A percentile compares a stretch with the other conserved stretches of the same genome.
Conservation (phyloP, 371 early-diverging fungal species). For the Mortierella polycephala region DNA sequence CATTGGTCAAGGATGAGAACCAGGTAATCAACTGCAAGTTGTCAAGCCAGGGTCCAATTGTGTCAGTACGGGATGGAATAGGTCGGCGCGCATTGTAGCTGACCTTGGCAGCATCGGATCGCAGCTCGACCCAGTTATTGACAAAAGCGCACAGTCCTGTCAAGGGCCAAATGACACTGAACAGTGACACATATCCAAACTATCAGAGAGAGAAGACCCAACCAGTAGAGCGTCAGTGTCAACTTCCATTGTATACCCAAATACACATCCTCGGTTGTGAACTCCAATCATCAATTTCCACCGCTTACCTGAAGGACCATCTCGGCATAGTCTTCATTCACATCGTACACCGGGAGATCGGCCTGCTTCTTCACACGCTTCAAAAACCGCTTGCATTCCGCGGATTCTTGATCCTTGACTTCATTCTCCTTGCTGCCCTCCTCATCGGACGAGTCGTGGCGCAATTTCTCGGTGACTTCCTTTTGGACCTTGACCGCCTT, state of each 20-base stretch:
- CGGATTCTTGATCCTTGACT: constrained; percentile 39
- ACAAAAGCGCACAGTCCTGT: constrained; percentile 81
- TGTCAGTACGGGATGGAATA: constrained; percentile 80
- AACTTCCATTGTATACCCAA: too few species aligned
- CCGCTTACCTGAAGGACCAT: constrained; percentile 83
- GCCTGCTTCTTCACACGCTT: constrained; percentile 62
- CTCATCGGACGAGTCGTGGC: constrained; percentile 7
- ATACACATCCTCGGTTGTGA: too few species aligned
- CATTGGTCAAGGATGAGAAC: constrained; percentile 81
- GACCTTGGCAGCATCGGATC: constrained; percentile 90
- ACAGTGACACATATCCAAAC: constrained; percentile 86
- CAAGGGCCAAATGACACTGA: constrained; percentile 86
- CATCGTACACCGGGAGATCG: constrained; percentile 79
- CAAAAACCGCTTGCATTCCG: constrained; percentile 60
- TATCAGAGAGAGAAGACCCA: constrained; percentile 3
- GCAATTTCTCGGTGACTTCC: constrained; percentile 24
- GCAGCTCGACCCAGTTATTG: constrained; percentile 90
- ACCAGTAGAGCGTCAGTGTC: not conserved
- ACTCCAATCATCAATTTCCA: not conserved
- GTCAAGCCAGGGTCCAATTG: constrained; percentile 88
- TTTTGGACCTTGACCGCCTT: constrained; percentile 56
- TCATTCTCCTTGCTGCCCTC: constrained; percentile 5
- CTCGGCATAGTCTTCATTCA: constrained; percentile 91
- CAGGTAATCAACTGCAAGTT: constrained; percentile 71
- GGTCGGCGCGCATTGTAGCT: constrained; percentile 75